Conservation (phyloP, 164 flowering plant genomes). For the Piper betle region DNA sequence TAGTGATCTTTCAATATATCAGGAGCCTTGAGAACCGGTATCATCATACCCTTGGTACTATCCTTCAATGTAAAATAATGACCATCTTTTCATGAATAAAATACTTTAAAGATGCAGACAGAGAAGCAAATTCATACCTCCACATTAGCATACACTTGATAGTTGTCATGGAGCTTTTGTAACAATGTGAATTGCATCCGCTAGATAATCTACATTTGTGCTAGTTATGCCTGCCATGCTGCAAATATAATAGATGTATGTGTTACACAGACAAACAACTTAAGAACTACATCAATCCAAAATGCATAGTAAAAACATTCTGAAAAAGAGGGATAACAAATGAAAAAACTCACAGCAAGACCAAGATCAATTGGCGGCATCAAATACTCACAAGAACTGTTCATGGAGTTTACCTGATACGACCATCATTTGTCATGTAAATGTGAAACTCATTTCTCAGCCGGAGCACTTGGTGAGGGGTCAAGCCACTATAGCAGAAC, state of each 20-base stretch:
- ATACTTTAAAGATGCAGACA: no score
- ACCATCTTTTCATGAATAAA: no score
- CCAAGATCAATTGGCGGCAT: not conserved
- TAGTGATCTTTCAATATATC: no score
- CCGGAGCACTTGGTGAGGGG: slow-evolving; percentile 89
- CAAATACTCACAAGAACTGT: not conserved
- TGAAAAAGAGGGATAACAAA: not conserved
- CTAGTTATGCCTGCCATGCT: slow-evolving; percentile 93
- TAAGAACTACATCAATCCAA: not conserved
- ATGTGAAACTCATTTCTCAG: slow-evolving; percentile 76
- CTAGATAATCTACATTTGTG: slow-evolving; percentile 77
- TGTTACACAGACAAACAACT: no score
- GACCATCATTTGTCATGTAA: slow-evolving; percentile 93
- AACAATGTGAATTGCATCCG: slow-evolving; percentile 84
- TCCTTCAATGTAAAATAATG: no score
- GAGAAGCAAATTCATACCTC: not conserved
- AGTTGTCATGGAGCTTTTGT: slow-evolving; percentile 31
- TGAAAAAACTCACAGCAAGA: not conserved
- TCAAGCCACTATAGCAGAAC: slow-evolving; percentile 95
- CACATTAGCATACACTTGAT: not conserved
- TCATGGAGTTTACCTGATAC: slow-evolving; percentile 51
- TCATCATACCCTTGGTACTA: no score
- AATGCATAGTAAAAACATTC: not conserved
- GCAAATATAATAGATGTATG: slow-evolving; percentile 7
- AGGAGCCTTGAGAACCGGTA: no score